Conservation (phyloP, 2,329 filamentous ascomycete species). For the Teratosphaeriaceae sp. region DNA sequence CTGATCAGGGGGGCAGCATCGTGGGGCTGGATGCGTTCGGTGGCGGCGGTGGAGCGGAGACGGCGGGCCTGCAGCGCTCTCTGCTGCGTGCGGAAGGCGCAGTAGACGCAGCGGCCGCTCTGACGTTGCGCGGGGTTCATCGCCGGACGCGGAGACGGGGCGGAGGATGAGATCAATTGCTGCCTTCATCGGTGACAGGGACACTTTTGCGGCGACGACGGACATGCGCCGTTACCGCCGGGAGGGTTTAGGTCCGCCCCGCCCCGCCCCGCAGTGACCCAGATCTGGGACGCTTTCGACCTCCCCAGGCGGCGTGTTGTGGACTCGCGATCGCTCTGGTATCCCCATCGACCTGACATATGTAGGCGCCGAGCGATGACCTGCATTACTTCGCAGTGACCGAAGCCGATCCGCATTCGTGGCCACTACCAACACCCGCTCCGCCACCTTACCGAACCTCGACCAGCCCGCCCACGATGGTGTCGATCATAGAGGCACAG, state of each 20-base stretch:
- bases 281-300: too few relatives aligned
- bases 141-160: neutral
- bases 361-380: too few relatives aligned
- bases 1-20: neutral
- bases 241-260: neutral
- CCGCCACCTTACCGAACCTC: too few relatives aligned
- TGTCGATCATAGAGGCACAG: slow-evolving; percentile 80
- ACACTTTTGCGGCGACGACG: neutral
- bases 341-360: too few relatives aligned
- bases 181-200: too few relatives aligned
- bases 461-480: slow-evolving; percentile 62
- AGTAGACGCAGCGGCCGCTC: slow-evolving; percentile 32
- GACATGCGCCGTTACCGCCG: too few relatives aligned
- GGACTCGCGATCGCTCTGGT: too few relatives aligned
- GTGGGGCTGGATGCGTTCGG: neutral
- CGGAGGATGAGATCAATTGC: too few relatives aligned
- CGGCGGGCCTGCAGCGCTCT: slow-evolving; percentile 24
- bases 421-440: too few relatives aligned
- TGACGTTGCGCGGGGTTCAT: slow-evolving; percentile 2
- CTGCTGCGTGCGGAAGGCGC: slow-evolving; percentile 30
- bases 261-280: too few relatives aligned
- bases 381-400: too few relatives aligned
- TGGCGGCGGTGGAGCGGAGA: slow-evolving; percentile 13
- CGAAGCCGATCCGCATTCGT: neutral
- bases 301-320: too few relatives aligned